phyloP scores from a whole-genome alignment of 148 eudicot species.

The Chenopodium suecicum region DNA sequence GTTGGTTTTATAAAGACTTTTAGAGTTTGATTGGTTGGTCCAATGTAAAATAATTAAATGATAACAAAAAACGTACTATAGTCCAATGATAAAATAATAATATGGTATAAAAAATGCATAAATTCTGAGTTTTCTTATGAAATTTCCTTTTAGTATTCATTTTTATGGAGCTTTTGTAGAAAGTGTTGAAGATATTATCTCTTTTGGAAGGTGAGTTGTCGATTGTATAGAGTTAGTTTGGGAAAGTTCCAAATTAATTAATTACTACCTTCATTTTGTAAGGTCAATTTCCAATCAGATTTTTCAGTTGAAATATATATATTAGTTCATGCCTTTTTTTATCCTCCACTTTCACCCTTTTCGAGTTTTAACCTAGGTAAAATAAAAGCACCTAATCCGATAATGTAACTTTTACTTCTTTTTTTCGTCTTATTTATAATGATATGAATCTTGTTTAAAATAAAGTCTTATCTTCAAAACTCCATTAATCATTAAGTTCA shows the following conservation, averaged over 20 bases:
- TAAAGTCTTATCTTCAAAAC: too few relatives aligned
- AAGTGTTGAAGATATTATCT: not conserved
- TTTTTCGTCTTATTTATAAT: too few relatives aligned
- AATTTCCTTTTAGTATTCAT: not conserved
- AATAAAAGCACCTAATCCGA: too few relatives aligned
- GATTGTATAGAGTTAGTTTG: not conserved
- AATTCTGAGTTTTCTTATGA: not conserved
- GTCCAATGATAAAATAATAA: not conserved
- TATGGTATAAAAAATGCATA: not conserved
- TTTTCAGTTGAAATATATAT: not conserved
- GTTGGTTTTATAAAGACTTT: not conserved
- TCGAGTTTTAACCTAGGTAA: too few relatives aligned
- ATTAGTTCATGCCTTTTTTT: too few relatives aligned
- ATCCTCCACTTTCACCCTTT: too few relatives aligned
- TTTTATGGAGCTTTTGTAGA: constrained; percentile 2
- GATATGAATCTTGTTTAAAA: too few relatives aligned
- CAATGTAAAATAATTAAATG: not conserved
- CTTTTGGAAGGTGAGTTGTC: not conserved
- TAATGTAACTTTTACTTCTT: too few relatives aligned
- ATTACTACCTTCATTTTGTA: not conserved
- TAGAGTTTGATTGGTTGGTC: not conserved
- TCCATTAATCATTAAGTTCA: too few relatives aligned
- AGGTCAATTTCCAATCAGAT: not conserved
- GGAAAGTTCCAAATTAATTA: not conserved
- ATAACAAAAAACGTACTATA: not conserved